Percentiles rank a stretch among this genome's conserved stretches.
These are phyloP conservation scores for Chlamydomonas schloesseri DNA, from an alignment of 139 green algal species.

Conservation along the genomic window DNA sequence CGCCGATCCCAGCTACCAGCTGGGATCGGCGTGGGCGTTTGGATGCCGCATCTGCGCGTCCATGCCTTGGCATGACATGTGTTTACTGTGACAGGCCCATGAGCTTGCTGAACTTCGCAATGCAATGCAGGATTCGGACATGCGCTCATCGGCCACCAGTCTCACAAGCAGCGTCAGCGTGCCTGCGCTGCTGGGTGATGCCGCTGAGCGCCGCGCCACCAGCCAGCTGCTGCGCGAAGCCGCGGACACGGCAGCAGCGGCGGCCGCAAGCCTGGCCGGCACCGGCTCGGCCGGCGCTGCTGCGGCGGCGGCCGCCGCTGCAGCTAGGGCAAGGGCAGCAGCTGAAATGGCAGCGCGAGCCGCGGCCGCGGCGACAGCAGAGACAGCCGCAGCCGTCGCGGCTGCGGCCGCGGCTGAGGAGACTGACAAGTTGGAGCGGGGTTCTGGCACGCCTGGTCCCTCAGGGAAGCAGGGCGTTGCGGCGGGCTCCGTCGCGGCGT, in stretches of 20 bases:
- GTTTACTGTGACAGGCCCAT: too few species aligned
- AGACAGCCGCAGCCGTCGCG: neutral
- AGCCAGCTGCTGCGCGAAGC: neutral
- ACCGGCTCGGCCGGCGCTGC: neutral
- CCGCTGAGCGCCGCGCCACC: neutral
- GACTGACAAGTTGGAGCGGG: neutral
- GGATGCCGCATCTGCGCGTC: too few species aligned
- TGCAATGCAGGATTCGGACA: slow-evolving; percentile 12
- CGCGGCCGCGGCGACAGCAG: too few species aligned
- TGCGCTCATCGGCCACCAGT: slow-evolving; percentile 38
- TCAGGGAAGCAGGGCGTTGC: neutral
- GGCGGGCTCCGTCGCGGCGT: neutral
- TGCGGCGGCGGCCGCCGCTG: neutral
- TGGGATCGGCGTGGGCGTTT: too few species aligned
- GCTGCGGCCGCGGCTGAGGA: neutral
- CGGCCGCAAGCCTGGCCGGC: too few species aligned
- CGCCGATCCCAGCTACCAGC: too few species aligned
- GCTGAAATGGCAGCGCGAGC: neutral
- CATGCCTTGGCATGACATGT: too few species aligned
- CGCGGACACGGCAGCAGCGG: too few species aligned
- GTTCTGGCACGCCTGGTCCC: too few species aligned
- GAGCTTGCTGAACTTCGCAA: too few species aligned
- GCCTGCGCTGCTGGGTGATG: neutral
- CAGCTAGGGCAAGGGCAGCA: neutral
- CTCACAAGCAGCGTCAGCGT: slow-evolving; percentile 16